These are phyloP conservation scores for Calonectria hongkongensis DNA, from an alignment of 2,329 filamentous ascomycete species.

Conservation along the genomic window DNA sequence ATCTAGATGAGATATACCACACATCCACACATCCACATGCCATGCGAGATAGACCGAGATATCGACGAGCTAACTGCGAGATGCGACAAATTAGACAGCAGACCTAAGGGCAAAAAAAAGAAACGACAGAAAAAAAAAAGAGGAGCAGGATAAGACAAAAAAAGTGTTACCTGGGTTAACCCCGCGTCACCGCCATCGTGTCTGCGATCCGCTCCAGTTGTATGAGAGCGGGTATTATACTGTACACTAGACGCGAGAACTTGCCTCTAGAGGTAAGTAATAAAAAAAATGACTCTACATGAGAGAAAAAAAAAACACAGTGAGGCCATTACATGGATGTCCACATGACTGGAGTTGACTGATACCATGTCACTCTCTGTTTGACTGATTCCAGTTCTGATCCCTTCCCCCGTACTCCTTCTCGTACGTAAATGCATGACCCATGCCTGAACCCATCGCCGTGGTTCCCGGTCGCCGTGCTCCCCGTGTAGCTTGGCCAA, in stretches of 20 bases:
- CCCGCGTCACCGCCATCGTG: slow-evolving; percentile 37
- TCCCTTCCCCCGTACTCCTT: slow-evolving; percentile 12
- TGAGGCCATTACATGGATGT: slow-evolving; percentile 23
- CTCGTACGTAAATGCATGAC: slow-evolving; percentile 36
- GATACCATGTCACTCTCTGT: slow-evolving; percentile 23
- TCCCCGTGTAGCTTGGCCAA: slow-evolving; percentile 19
- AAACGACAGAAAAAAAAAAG: slow-evolving; percentile 13
- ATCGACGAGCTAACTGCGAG: slow-evolving; percentile 32
- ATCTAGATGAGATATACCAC: slow-evolving; percentile 15
- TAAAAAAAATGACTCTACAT: slow-evolving; percentile 11
- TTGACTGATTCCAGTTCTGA: slow-evolving; percentile 21
- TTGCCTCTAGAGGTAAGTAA: slow-evolving; percentile 29
- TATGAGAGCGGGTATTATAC: slow-evolving; percentile 36
- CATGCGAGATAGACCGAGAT: slow-evolving; percentile 35
- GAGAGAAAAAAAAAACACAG: slow-evolving; percentile 17
- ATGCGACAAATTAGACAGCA: slow-evolving; percentile 33
- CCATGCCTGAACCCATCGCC: slow-evolving; percentile 17
- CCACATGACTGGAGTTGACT: slow-evolving; percentile 19
- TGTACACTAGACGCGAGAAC: slow-evolving; percentile 21
- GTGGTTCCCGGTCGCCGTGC: slow-evolving; percentile 41
- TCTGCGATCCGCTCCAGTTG: slow-evolving; percentile 53
- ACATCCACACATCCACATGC: slow-evolving; percentile 30
- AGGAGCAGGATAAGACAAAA: slow-evolving; percentile 18
- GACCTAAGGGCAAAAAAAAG: slow-evolving; percentile 8
- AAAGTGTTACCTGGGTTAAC: slow-evolving; percentile 14